Evolutionary conservation across 2,329 filamentous ascomycete species (phyloP), one percentile per base, ranked within the genome.

Genomic region (Parasarocladium wereldwijsianum): DNA sequence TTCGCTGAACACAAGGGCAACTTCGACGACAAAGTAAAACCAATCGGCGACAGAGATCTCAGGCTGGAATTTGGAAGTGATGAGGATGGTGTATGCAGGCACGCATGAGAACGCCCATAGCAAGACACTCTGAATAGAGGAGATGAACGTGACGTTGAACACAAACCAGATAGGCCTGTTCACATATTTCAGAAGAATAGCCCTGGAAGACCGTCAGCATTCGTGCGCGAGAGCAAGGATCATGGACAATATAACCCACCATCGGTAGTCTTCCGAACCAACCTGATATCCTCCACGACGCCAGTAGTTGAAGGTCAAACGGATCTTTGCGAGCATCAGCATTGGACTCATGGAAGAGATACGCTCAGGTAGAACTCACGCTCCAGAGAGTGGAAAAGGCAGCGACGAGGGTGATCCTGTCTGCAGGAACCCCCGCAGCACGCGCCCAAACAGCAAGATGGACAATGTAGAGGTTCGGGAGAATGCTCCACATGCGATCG

Each of bases 291-390:
- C 90, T 22, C 90, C 90, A 52, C 83, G 93, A 34, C 90, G 78
- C 76, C 81, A 93, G 58, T 94, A 98, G 57, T 98, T 98, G 63
- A 71, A 96, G 3, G 87, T 96, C 54, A 98, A 60, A 8, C 90
- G 79, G 34, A 59, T 50, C 81, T 85, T 35, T 11, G 6, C 15
- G 11, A 19, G 18, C 4, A 21, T 23, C 17, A 24, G 23, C 23
- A 11, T 24, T 6, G 8, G 8, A 24, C 7, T 24, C 7, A 24
- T 24, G 10, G 14, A 13, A 7, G 7, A 7, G 14, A 8, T 9
- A 24, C 23, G 9, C 7, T 13, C 23, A 8, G 32, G 13, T 8
- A 5, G n/a, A 17, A 29, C 77, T 54, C 58, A 85, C 80, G 53
- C 79, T 82, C 90, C 90, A 98, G 7, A 86, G 42, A 1, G 67